A percentile compares a stretch with the other conserved stretches of the same genome.
Evolutionary conservation across 169 alveolate genomes (phyloP).

Genomic region (Plasmodium yoelii): DNA sequence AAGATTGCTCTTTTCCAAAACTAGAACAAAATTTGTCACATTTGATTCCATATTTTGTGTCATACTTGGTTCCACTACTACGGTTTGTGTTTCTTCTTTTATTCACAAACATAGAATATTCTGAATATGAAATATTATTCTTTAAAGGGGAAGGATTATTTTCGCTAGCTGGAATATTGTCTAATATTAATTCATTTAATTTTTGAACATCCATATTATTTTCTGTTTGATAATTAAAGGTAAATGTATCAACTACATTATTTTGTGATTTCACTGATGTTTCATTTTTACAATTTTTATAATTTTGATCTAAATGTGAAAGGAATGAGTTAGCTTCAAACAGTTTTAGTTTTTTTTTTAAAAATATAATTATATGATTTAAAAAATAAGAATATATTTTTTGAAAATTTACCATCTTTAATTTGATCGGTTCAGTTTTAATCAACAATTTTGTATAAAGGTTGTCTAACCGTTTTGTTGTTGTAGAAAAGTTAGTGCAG

Average conservation of each 20-base stretch:
- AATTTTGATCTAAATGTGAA: constrained; percentile 8
- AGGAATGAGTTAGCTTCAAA: constrained; percentile 41
- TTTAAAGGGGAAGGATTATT: neutral
- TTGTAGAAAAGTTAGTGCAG: too few relatives aligned
- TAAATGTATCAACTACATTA: constrained; percentile 20
- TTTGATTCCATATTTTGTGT: neutral
- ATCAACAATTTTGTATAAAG: constrained; percentile 9
- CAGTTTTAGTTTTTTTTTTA: constrained; percentile 2
- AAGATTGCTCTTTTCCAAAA: neutral
- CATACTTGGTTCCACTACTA: neutral
- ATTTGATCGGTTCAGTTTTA: constrained; percentile 4
- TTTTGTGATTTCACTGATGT: neutral
- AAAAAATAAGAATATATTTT: constrained; percentile 43
- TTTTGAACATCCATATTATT: constrained; percentile 28
- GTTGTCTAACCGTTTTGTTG: too few relatives aligned
- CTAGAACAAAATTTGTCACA: neutral
- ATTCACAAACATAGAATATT: constrained; percentile 28
- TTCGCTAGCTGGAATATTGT: neutral
- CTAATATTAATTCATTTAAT: constrained; percentile 41
- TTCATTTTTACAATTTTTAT: constrained; percentile 5
- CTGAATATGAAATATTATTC: constrained; percentile 23
- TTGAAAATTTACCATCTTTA: constrained; percentile 17
- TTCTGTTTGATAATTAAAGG: constrained; percentile 36
- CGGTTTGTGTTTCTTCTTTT: neutral
- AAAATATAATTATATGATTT: constrained; percentile 17